phyloP scores from a whole-genome alignment of 441 rosid genomes.

The Pelargonium australe region DNA sequence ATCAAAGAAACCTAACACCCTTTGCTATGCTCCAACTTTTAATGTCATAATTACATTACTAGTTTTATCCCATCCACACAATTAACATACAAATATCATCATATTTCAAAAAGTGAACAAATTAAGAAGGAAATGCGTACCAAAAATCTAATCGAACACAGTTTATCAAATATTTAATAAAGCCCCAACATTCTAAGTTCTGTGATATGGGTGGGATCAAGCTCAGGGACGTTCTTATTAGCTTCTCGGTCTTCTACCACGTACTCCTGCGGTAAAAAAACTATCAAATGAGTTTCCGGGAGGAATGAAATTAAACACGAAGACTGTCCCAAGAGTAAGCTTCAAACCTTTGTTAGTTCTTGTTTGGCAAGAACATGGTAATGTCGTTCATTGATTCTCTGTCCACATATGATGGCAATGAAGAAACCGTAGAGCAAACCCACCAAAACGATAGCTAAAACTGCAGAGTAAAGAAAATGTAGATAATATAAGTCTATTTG shows the following conservation, averaged over 20 bases:
- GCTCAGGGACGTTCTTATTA: constrained; percentile 9
- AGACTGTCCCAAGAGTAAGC: constrained; percentile 8
- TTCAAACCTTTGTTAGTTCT: constrained; percentile 87
- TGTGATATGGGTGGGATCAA: neutral
- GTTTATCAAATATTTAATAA: neutral
- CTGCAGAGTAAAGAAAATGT: constrained; percentile 38
- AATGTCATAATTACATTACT: constrained; percentile 3
- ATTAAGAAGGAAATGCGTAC: neutral
- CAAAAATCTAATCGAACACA: neutral
- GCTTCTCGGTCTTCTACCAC: constrained; percentile 10
- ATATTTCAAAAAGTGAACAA: neutral
- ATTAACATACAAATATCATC: too few species aligned
- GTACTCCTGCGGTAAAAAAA: constrained; percentile 32
- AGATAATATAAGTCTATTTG: neutral
- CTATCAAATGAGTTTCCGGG: neutral
- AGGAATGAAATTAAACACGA: neutral
- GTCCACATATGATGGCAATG: constrained; percentile 98
- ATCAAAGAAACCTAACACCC: too few species aligned
- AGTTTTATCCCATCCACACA: neutral
- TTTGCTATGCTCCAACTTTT: neutral
- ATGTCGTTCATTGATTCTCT: constrained; percentile 92
- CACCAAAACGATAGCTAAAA: constrained; percentile 87
- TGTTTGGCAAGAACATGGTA: constrained; percentile 97
- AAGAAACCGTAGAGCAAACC: constrained; percentile 97
- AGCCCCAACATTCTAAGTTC: constrained; percentile 9